These are phyloP conservation scores for Moesziomyces sp. DNA, from an alignment of 1,284 basidiomycete genomes.

Conservation along the genomic window DNA sequence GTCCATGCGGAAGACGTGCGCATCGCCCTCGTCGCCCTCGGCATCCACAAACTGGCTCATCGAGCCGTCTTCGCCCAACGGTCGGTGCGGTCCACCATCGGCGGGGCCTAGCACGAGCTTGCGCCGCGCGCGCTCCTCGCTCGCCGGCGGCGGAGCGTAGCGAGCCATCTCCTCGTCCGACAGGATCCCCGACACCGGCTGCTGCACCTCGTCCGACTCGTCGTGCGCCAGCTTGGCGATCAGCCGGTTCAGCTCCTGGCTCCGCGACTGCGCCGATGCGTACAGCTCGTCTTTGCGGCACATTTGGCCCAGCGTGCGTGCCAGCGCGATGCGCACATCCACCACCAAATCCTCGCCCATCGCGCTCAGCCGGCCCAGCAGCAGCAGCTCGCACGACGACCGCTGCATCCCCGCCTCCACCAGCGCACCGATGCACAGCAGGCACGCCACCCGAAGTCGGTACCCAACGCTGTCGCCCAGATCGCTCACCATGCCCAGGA, in stretches of 20 bases:
- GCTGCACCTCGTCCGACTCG: conserved; percentile 54
- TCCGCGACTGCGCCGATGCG: conserved; percentile 52
- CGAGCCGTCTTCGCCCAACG: conserved; percentile 33
- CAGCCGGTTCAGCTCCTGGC: conserved; percentile 47
- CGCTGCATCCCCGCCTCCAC: conserved; percentile 52
- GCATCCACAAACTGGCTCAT: conserved; percentile 31
- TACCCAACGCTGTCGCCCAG: conserved; percentile 57
- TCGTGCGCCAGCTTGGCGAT: conserved; percentile 52
- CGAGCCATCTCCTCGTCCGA: conserved; percentile 24
- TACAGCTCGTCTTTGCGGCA: conserved; percentile 65
- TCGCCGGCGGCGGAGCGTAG: conserved; percentile 3
- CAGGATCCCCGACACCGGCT: conserved; percentile 44
- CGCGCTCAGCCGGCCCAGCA: conserved; percentile 74
- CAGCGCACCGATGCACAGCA: conserved; percentile 55
- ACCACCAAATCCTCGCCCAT: conserved; percentile 79
- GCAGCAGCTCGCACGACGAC: conserved; percentile 72
- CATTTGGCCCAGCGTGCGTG: conserved; percentile 75
- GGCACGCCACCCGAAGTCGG: conserved; percentile 60
- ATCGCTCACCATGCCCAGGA: conserved; percentile 65
- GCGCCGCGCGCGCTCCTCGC: conserved; percentile 13
- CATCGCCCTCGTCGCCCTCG: conserved; percentile 25
- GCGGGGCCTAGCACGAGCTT: conserved; percentile 62
- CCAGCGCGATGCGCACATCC: conserved; percentile 86
- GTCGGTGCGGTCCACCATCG: conserved; percentile 48
- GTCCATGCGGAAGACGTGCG: conserved; percentile 42